Conservation (phyloP, 306 rosid genomes). For the Cajanus cajan region DNA sequence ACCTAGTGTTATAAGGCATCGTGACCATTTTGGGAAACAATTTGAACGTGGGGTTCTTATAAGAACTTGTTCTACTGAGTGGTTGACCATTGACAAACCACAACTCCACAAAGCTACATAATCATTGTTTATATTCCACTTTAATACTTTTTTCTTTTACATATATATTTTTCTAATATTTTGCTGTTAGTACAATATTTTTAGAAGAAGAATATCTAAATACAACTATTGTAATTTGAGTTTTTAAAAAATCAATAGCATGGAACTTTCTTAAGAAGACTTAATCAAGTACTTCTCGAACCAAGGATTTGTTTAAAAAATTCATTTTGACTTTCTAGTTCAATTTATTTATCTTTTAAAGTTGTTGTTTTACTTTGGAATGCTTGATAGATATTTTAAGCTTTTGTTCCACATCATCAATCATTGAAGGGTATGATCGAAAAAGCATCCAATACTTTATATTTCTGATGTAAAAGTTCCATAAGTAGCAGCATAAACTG, state of each 20-base stretch:
- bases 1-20: not conserved
- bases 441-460: slow-evolving; percentile 19
- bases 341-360: not conserved
- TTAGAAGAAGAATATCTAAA: no score
- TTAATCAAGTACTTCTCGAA: no score
- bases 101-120: not conserved
- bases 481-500: not conserved
- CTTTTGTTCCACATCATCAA: not conserved
- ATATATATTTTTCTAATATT: not conserved
- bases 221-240: no score
- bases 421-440: slow-evolving; percentile 1
- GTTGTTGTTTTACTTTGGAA: not conserved
- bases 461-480: not conserved
- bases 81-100: not conserved
- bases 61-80: not conserved
- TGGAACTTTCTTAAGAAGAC: not conserved
- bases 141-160: not conserved
- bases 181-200: not conserved
- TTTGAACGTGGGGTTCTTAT: not conserved
- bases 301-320: not conserved
- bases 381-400: not conserved
- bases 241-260: no score
- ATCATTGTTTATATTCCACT: not conserved
- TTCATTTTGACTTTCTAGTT: not conserved
- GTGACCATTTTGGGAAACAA: not conserved